Base-by-base conservation (phyloP, 805 yeast genomes). In the Nakazawaea peltata region DNA sequence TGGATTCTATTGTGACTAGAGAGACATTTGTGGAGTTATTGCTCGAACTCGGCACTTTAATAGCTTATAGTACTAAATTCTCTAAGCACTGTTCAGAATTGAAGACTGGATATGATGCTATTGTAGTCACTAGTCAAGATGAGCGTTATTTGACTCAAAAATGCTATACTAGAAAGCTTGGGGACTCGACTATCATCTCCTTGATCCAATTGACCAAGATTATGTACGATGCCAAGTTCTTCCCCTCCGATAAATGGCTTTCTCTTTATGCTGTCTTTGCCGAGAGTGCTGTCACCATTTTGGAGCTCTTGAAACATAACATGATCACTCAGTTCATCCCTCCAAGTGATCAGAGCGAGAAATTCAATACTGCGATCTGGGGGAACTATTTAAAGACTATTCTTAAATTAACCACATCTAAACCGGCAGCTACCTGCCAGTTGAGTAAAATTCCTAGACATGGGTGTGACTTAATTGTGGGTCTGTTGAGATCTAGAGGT, bases 1-100 rank as follows among this genome's bases (percentile, higher is more conserved):
- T 82, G 44, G 95, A 86, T 49, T 79, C 94, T 0, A 64, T 77
- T 29, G 81, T 83, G 14, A 73, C 75, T 42, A 83, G 79, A 42
- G 82, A 77, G 43, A 61, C 67, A 2, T 63, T 81, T 38, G 84
- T 77, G 19, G 96, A 86, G 51, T 64, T 81, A 3, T 58, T 85
- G 36, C 59, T 82, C 28, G 96, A 86, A 50, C 51, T 84, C 32
- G 64, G 80, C 5, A 68, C 79, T 12, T 60, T 81, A n/a, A 69
- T 77, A 36, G 63, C 77, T 12, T 71, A 62, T 46, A 56, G 78
- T 18, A 59, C 78, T 12, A 71, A 69, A 45, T 63, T 74, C 39
- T 72, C 73, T 6, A 64, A 60, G 40, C 46, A 42, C 5, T 49
- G 65, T 4, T 54, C 55, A 26, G 61, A 69, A 4, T 61, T 64